phyloP scores from a whole-genome alignment of 2,329 filamentous ascomycete species.

The Aspergillus hiratsukae region DNA sequence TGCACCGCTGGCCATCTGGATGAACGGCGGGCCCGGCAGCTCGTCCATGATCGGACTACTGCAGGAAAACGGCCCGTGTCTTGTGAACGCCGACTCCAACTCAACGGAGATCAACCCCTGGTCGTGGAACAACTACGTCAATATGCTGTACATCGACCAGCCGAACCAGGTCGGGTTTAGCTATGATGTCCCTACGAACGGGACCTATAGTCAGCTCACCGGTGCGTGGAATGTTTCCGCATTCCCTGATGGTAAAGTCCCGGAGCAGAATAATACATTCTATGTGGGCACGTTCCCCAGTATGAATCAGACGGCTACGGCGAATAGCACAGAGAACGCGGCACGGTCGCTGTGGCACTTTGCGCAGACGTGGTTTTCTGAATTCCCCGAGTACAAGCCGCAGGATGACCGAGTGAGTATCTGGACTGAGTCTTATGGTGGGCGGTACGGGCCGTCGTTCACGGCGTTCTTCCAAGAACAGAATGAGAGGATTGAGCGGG shows the following conservation, averaged over 20 bases:
- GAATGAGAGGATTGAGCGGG: conserved; percentile 37
- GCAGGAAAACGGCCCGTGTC: conserved; percentile 51
- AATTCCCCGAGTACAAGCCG: conserved; percentile 60
- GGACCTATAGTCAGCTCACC: conserved; percentile 31
- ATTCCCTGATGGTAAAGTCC: conserved; percentile 24
- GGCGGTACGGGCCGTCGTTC: conserved; percentile 41
- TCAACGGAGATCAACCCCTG: conserved; percentile 52
- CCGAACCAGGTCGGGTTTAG: conserved; percentile 58
- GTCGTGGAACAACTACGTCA: conserved; percentile 60
- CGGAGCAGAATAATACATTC: conserved; percentile 50
- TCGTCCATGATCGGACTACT: conserved; percentile 55
- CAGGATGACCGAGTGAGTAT: conserved; percentile 49
- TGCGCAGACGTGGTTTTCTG: conserved; percentile 57
- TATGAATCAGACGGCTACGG: conserved; percentile 39
- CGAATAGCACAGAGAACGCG: conserved; percentile 50
- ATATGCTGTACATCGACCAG: conserved; percentile 68
- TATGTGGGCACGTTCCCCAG: conserved; percentile 51
- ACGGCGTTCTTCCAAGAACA: conserved; percentile 39
- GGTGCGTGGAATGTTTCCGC: conserved; percentile 21
- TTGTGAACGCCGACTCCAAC: conserved; percentile 50
- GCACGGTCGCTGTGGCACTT: conserved; percentile 58
- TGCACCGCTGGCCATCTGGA: conserved; percentile 58
- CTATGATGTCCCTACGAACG: conserved; percentile 45
- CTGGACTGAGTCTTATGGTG: conserved; percentile 46
- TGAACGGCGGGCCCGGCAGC: conserved; percentile 59